Percentiles rank a stretch among this genome's conserved stretches.
phyloP scores from a whole-genome alignment of 345 rosid genomes.

The Leavenworthia alabamica region DNA sequence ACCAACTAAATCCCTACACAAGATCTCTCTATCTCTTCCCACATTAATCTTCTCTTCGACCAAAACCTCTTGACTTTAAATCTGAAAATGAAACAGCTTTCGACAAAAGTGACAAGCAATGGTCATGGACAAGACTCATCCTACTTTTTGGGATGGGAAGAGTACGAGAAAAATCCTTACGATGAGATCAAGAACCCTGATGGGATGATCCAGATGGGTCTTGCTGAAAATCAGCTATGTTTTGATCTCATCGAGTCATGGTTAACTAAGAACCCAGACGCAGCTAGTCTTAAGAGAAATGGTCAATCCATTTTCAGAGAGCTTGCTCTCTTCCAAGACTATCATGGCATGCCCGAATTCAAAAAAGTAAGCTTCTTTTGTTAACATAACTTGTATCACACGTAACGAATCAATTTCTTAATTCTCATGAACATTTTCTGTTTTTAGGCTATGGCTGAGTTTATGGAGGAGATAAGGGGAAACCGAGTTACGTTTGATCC shows the following conservation, averaged over 20 bases:
- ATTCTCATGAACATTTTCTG: neutral
- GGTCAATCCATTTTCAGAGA: slow-evolving; percentile 65
- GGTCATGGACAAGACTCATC: slow-evolving; percentile 79
- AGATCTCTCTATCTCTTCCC: slow-evolving; percentile 8
- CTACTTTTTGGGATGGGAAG: slow-evolving; percentile 77
- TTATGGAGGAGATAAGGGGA: slow-evolving; percentile 81
- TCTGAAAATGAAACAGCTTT: slow-evolving; percentile 46
- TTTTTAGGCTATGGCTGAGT: slow-evolving; percentile 64
- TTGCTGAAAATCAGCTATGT: slow-evolving; percentile 81
- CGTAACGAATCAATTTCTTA: neutral
- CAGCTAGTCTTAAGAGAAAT: slow-evolving; percentile 49
- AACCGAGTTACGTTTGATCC: slow-evolving; percentile 58
- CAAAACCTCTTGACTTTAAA: neutral
- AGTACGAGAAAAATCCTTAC: slow-evolving; percentile 72
- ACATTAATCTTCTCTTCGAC: neutral
- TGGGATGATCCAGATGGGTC: slow-evolving; percentile 82
- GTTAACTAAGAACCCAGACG: slow-evolving; percentile 61
- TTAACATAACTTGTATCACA: neutral
- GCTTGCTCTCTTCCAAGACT: slow-evolving; percentile 84
- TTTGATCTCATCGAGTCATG: slow-evolving; percentile 67
- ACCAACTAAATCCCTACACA: slow-evolving; percentile 19
- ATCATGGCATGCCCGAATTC: slow-evolving; percentile 65
- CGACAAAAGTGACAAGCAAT: slow-evolving; percentile 58
- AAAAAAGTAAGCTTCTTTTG: slow-evolving; percentile 41
- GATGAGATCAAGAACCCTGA: slow-evolving; percentile 54